phyloP scores from a whole-genome alignment of 108 stramenopile genomes.

The Nannochloropsis salina region DNA sequence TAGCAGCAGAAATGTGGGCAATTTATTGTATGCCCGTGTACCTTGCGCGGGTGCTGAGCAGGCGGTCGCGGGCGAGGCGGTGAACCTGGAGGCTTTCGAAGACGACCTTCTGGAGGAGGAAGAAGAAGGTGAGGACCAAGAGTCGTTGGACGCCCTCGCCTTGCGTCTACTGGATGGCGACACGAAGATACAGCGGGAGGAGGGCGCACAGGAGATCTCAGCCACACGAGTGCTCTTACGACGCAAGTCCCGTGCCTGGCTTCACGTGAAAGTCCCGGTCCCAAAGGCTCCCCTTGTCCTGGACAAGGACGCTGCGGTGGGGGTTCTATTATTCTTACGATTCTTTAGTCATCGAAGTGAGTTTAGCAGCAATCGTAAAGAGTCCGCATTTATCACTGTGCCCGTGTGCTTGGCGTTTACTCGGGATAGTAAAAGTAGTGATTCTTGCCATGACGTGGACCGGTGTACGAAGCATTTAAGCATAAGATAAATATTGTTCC shows the following conservation, averaged over 20 bases:
- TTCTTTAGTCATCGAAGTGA: not conserved
- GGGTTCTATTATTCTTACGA: not conserved
- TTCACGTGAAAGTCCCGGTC: not conserved
- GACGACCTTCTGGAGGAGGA: not conserved
- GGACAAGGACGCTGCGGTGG: not conserved
- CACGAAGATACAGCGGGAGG: not conserved
- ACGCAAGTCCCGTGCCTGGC: not conserved
- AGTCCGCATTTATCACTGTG: not conserved
- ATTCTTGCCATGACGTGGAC: too few relatives aligned
- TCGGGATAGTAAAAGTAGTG: not conserved
- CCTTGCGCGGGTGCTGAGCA: not conserved
- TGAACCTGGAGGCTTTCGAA: not conserved
- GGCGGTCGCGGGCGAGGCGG: not conserved
- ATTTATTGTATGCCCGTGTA: not conserved
- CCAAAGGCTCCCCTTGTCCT: not conserved
- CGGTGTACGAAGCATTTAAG: too few relatives aligned
- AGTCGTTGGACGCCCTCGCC: not conserved
- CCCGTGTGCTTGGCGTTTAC: conserved; percentile 2
- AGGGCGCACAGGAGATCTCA: not conserved
- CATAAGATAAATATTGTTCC: too few relatives aligned
- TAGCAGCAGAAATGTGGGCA: not conserved
- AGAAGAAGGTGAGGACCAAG: not conserved
- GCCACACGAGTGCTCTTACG: not conserved
- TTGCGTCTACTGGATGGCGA: not conserved
- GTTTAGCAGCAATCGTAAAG: not conserved